Evolutionary conservation across 1,284 basidiomycete species (phyloP).

Genomic region (Laetiporus sulphureus): DNA sequence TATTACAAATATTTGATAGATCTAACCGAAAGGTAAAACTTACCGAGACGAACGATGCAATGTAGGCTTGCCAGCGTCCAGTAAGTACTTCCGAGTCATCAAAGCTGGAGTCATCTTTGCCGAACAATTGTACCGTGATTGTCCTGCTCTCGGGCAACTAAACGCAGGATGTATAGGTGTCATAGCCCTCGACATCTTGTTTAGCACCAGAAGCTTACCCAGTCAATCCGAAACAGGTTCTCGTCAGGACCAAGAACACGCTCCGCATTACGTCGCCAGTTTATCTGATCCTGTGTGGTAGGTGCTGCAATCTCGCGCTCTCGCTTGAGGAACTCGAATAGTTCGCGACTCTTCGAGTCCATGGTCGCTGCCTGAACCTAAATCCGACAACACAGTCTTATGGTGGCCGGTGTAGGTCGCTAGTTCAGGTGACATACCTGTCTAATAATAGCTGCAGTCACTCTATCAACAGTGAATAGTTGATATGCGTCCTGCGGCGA

Average conservation of each 20-base stretch:
- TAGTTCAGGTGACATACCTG: too few relatives aligned
- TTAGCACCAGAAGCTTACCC: slow-evolving; percentile 49
- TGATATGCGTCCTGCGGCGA: slow-evolving; percentile 71
- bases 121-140: slow-evolving; percentile 81
- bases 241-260: slow-evolving; percentile 83
- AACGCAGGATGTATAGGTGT: slow-evolving; percentile 8
- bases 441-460: slow-evolving; percentile 83
- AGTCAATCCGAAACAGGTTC: slow-evolving; percentile 89
- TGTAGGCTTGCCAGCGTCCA: slow-evolving; percentile 85
- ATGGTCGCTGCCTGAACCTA: too few relatives aligned
- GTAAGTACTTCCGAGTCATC: slow-evolving; percentile 82
- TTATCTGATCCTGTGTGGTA: slow-evolving; percentile 77
- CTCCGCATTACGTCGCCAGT: slow-evolving; percentile 78
- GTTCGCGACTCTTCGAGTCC: slow-evolving; percentile 85
- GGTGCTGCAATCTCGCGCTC: slow-evolving; percentile 61
- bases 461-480: slow-evolving; percentile 91
- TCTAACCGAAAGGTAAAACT: too few relatives aligned
- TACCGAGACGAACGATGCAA: slow-evolving; percentile 83
- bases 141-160: slow-evolving; percentile 69
- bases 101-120: slow-evolving; percentile 82
- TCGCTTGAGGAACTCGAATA: slow-evolving; percentile 74
- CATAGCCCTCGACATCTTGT: neutral
- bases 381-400: too few relatives aligned
- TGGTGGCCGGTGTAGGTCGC: too few relatives aligned
- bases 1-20: neutral